Percentiles rank a stretch among this genome's conserved stretches.
These are phyloP conservation scores for Lasiodiplodia gonubiensis DNA, from an alignment of 2,329 filamentous ascomycete species.

Conservation along the genomic window DNA sequence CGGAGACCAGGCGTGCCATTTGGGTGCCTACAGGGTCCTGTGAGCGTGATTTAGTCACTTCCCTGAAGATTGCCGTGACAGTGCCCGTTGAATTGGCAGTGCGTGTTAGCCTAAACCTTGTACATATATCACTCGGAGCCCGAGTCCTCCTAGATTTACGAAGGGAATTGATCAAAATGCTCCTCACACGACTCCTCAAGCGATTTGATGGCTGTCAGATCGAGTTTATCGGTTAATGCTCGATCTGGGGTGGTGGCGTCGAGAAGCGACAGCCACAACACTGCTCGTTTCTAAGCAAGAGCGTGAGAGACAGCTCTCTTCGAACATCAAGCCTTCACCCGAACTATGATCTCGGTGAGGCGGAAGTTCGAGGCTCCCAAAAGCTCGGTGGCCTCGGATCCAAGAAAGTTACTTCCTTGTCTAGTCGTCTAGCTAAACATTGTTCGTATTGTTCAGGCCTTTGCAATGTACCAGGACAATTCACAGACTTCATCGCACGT, in stretches of 20 bases:
- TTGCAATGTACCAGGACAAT: neutral
- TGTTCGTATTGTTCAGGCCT: neutral
- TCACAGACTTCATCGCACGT: neutral
- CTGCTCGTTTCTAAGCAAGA: neutral
- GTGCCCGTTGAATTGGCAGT: neutral
- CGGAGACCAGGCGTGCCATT: neutral
- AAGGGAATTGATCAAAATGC: neutral
- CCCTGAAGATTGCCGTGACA: neutral
- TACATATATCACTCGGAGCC: too few species aligned
- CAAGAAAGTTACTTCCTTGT: too few species aligned
- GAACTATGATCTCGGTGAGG: neutral
- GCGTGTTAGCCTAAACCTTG: neutral
- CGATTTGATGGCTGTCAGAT: neutral
- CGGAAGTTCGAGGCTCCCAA: too few species aligned
- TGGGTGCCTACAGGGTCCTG: neutral
- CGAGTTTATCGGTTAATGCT: neutral
- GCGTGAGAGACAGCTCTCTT: neutral
- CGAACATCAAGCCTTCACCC: neutral
- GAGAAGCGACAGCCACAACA: constrained; percentile 22
- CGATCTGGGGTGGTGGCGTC: constrained; percentile 8
- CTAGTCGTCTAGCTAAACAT: neutral
- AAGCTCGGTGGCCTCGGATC: too few species aligned
- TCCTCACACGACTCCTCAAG: neutral
- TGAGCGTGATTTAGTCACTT: neutral
- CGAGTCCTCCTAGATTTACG: neutral